A percentile compares a stretch with the other conserved stretches of the same genome.
Conservation (phyloP, 2,329 filamentous ascomycete genomes). For the Plectosphaerella plurivora region DNA sequence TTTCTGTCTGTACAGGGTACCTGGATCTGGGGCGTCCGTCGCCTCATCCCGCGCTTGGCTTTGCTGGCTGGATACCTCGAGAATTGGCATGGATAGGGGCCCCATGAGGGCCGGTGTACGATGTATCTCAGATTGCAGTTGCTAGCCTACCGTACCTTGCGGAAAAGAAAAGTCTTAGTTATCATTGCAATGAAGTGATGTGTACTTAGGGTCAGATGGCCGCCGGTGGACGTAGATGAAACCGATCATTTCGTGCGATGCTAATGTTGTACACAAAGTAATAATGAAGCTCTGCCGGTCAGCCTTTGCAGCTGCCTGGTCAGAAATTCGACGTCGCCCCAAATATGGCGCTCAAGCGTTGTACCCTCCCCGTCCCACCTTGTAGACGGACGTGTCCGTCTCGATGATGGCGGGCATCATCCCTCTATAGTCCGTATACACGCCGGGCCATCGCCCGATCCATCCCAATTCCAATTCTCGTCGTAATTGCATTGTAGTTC, state of each 20-base stretch:
- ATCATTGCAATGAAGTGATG: not conserved
- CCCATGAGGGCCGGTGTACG: not conserved
- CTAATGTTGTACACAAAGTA: not conserved
- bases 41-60: not conserved
- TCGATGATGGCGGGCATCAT: no score
- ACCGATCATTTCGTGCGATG: not conserved
- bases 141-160: not conserved
- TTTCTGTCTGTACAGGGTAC: not conserved
- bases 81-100: not conserved
- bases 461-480: not conserved
- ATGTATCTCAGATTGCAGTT: not conserved
- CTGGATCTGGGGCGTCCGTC: not conserved
- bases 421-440: no score
- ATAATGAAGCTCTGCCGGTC: no score
- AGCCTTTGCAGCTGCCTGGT: no score
- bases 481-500: not conserved
- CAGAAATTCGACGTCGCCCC: no score
- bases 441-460: not conserved
- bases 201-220: not conserved
- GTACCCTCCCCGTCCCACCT: no score
- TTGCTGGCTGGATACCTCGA: not conserved
- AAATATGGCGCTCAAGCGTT: no score
- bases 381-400: no score
- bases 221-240: not conserved
- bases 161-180: not conserved